Evolutionary conservation across 78 protist species (phyloP).

Genomic region (Cavenderia fasciculata): DNA sequence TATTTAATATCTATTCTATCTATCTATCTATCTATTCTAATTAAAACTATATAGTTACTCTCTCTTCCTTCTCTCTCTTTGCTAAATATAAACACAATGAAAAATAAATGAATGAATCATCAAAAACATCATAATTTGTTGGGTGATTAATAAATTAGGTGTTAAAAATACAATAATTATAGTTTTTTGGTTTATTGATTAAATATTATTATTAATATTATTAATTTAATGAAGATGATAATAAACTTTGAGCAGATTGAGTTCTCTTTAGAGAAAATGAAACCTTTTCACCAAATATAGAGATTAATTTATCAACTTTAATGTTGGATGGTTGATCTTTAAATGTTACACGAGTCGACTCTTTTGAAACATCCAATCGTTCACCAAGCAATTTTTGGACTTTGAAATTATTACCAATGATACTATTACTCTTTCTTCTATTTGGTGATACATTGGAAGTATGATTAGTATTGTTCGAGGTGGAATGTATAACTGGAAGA

Average conservation of each 20-base stretch:
- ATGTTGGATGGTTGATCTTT: conserved; percentile 36
- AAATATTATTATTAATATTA: neutral
- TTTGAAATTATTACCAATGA: too few species aligned
- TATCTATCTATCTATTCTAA: neutral
- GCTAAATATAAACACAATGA: neutral
- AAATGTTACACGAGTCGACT: neutral
- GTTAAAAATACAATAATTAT: neutral
- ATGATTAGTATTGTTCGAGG: too few species aligned
- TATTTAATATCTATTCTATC: neutral
- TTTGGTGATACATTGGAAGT: too few species aligned
- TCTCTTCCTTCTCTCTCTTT: neutral
- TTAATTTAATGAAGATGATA: neutral
- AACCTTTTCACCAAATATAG: conserved; percentile 49
- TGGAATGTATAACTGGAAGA: too few species aligned
- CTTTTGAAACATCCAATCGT: conserved; percentile 34
- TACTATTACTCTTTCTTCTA: too few species aligned
- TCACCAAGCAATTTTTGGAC: conserved; percentile 30
- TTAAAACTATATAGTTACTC: neutral
- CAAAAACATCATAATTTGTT: too few species aligned
- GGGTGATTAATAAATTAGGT: neutral
- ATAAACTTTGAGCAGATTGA: neutral
- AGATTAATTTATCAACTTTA: conserved; percentile 34
- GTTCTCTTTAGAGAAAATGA: conserved; percentile 19
- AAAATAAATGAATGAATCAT: neutral
- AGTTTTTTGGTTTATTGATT: neutral